Conservation (phyloP, 2,329 filamentous ascomycete genomes). For the Cercospora janseana region DNA sequence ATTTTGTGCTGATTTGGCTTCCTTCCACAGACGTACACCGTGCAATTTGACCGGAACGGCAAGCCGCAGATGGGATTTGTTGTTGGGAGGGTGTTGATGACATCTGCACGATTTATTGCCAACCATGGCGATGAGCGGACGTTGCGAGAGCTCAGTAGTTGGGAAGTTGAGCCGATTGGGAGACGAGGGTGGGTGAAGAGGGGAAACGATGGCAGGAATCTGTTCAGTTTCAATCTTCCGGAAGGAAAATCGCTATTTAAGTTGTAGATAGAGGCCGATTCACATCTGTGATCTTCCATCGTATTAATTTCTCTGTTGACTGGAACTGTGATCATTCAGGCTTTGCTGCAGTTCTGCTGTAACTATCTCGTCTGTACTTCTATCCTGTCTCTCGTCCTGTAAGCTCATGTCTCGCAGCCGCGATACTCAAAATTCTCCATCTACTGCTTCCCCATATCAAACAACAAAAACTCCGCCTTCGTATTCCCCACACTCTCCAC, state of each 20-base stretch:
- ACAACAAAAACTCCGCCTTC: constrained; percentile 50
- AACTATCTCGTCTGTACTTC: no score
- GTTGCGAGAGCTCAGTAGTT: constrained; percentile 46
- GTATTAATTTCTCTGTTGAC: background rate
- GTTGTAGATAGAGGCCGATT: background rate
- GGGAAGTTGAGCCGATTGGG: constrained; percentile 50
- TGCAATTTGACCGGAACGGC: constrained; percentile 56
- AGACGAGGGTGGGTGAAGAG: constrained; percentile 47
- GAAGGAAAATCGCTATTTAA: background rate
- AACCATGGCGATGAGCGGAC: constrained; percentile 56
- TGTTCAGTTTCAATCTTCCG: constrained; percentile 36
- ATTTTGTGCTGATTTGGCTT: no score
- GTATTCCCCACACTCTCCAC: constrained; percentile 50
- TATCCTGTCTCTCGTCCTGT: constrained; percentile 1
- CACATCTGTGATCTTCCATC: background rate
- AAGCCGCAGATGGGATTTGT: constrained; percentile 51
- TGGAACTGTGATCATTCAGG: no score
- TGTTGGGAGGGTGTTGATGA: constrained; percentile 51
- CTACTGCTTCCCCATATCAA: constrained; percentile 47
- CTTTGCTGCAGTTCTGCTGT: no score
- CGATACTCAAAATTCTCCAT: background rate
- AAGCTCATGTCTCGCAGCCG: background rate
- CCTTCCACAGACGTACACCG: constrained; percentile 60
- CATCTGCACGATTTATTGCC: constrained; percentile 54
- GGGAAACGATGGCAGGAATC: constrained; percentile 39